These are phyloP conservation scores for Avena sativa DNA, from an alignment of 176 grass and related monocot genomes.

Conservation along the genomic window DNA sequence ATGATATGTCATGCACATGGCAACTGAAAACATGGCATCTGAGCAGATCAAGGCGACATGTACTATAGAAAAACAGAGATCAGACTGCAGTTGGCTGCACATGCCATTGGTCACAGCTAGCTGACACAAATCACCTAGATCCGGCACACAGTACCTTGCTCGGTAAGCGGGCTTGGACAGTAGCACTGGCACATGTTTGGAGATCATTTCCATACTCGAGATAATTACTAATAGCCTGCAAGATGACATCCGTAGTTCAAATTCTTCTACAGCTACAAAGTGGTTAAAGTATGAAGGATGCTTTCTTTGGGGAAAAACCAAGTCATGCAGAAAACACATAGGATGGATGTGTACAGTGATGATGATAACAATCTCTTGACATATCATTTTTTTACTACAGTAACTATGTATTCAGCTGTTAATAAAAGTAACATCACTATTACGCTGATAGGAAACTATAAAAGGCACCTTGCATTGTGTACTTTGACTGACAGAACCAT, in stretches of 20 bases:
- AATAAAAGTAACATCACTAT: background rate
- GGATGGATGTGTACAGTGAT: background rate
- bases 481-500: constrained; percentile 5
- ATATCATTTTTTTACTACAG: background rate
- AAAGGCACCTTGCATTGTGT: background rate
- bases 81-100: constrained; percentile 31
- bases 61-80: constrained; percentile 11
- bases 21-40: constrained; percentile 30
- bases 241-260: background rate
- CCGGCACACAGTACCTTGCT: background rate
- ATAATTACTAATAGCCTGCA: constrained; percentile 26
- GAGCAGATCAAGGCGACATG: constrained; percentile 6
- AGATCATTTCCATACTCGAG: constrained; percentile 27
- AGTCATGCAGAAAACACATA: background rate
- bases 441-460: background rate
- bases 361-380: background rate
- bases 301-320: background rate
- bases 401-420: constrained; percentile 4
- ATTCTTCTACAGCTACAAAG: background rate
- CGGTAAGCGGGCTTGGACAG: background rate
- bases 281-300: background rate
- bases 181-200: constrained; percentile 30
- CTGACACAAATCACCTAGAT: constrained; percentile 39
- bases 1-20: constrained; percentile 32
- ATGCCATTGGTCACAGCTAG: constrained; percentile 35